Evolutionary conservation across 2,329 filamentous ascomycete genomes (phyloP), one percentile per base, ranked within the genome.

Genomic region (Sporothrix variecibatus): DNA sequence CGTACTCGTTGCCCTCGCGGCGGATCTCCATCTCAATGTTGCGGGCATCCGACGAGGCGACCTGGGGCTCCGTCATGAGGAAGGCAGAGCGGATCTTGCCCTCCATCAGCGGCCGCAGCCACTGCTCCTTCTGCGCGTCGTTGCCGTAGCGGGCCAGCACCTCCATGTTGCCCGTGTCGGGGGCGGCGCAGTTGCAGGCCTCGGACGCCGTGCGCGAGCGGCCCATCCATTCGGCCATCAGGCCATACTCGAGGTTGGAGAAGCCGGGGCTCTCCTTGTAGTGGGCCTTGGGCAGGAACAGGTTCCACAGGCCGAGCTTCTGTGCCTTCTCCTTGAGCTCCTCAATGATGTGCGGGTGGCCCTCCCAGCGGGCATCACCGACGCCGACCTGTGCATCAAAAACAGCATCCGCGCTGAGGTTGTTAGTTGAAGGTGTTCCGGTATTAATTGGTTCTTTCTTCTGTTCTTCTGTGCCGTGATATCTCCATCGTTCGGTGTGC

Each of bases 191-290:
- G 84, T 97, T 97, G 82, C 92, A 93, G 34, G 94, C 94, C 86
- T 96, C 94, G 8, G 93, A 94, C 12, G 94, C 96, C 76, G 90
- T 87, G 81, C 89, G 87, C 78, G 93, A 97, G 85, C 94, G 95
- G 77, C 96, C 96, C 78, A 98, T 86, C 85, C 94, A 93, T 85
- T 99, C 96, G 23, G 96, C 96, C 95, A 98, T 99, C 79, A 99
- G 86, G 15, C 95, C 96, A 81, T 99, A 99, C 84, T 99, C 96
- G 76, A 99, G 87, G 84, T 98, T 99, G 75, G 91, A 94, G 85
- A 94, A 98, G 46, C 96, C 96, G 31, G 95, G 94, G 0, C 94
- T 97, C 85, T 98, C 94, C 82, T 92, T 94, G 88, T 98, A 98
- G 85, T 98, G 95, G 79, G 92, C 94, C 86, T 93, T 95, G 77